These are phyloP conservation scores for Cryphonectria radicalis DNA, from an alignment of 2,329 filamentous ascomycete genomes.

Conservation along the genomic window DNA sequence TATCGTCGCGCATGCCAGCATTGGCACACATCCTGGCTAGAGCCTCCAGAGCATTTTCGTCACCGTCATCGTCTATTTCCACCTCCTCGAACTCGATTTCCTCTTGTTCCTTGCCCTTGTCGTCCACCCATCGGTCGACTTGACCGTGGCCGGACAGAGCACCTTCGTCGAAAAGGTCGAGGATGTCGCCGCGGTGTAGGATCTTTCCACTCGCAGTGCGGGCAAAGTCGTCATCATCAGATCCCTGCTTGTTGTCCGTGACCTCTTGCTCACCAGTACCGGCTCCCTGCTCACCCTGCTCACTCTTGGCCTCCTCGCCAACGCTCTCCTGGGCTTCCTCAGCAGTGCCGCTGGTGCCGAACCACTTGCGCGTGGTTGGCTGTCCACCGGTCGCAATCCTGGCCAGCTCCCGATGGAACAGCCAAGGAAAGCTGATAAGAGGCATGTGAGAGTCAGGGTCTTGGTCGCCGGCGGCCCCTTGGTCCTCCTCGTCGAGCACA, in stretches of 20 bases:
- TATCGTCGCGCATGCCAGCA: neutral
- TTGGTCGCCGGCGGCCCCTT: constrained; percentile 36
- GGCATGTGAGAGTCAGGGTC: constrained; percentile 60
- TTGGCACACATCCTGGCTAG: constrained; percentile 19
- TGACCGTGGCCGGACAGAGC: no score
- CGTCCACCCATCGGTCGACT: neutral
- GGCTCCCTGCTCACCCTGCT: no score
- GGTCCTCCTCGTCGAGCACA: constrained; percentile 33
- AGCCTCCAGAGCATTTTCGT: constrained; percentile 42
- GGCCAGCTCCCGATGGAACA: constrained; percentile 76
- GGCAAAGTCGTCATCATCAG: constrained; percentile 33
- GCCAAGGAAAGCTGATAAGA: constrained; percentile 92
- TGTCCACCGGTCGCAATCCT: constrained; percentile 60
- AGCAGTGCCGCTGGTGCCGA: neutral
- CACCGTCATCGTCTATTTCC: constrained; percentile 58
- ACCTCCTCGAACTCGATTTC: constrained; percentile 58
- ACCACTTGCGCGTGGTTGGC: neutral
- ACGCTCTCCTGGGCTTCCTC: neutral
- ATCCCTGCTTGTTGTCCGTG: neutral
- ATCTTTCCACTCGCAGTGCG: constrained; percentile 36
- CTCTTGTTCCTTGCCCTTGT: constrained; percentile 49
- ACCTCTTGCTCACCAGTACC: neutral
- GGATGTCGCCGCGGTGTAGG: constrained; percentile 40
- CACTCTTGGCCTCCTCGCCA: neutral
- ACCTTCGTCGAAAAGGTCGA: constrained; percentile 41